Evolutionary conservation across 768 basidiomycete species (phyloP), one percentile per base, ranked within the genome.

Genomic region (Xerocomus potaroensis): DNA sequence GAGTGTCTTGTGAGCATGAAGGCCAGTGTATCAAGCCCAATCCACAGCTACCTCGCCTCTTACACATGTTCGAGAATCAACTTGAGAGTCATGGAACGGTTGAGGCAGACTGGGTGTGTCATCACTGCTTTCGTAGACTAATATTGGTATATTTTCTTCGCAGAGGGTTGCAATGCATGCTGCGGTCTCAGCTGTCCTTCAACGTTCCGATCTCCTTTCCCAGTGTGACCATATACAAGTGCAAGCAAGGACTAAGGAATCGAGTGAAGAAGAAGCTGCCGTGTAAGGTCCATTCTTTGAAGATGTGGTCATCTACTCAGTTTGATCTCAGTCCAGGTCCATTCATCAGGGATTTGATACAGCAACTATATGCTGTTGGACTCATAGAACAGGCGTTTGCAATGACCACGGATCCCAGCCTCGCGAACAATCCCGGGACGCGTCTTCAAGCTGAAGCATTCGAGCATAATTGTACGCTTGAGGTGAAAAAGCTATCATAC

Each of bases 21-120:
- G 0, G 26, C n/a, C 26, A 45, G 8, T 39, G 27, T 37, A 26
- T 33, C 53, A 24, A 54, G 29, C 40, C 7, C 21, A 15, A 41
- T 51, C 11, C 21, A 26, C 57, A 88, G 87, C 70, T 90, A 11
- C 87, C 87, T 23, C 68, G 67, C 14, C 64, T 89, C 19, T 54
- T 90, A 26, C 58, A 68, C 7, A 63, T 60, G n/a, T 83, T 87
- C 43, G 78, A 80, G 51, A 75, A 71, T 53, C 68, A 68, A 21
- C 60, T 84, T 9, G 79, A 75, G 39, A 62, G 68, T n/a, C 66
- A 68, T 35, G 74, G 73, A 26, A 65, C 73, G 2, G 59, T 72
- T 1, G 77, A 75, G 39, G 63, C 68, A 11, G 84, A 89, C 51
- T 80, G 78, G 76, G 87, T 85, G 55, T 48, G 76, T 59, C 33